These are phyloP conservation scores for Diplocarpon mali DNA, from an alignment of 2,329 filamentous ascomycete species.

Conservation along the genomic window DNA sequence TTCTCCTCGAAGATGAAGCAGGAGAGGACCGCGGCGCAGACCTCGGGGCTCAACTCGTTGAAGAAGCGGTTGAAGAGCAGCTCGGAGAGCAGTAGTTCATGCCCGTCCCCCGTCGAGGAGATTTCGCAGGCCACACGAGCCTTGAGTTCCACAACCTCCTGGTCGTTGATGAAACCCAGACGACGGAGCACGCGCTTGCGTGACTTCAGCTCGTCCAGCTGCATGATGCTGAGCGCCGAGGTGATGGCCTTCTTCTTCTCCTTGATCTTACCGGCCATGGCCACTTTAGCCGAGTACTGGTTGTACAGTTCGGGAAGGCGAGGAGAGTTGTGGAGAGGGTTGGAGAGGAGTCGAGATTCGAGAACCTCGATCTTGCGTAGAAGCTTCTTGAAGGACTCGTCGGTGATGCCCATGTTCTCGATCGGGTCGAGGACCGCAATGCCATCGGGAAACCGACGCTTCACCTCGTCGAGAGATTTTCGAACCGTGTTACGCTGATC, in stretches of 20 bases:
- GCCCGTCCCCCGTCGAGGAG: slow-evolving; percentile 68
- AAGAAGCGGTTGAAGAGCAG: slow-evolving; percentile 96
- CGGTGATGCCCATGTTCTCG: slow-evolving; percentile 89
- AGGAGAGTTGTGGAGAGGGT: slow-evolving; percentile 85
- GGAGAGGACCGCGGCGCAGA: slow-evolving; percentile 75
- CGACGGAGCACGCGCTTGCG: slow-evolving; percentile 91
- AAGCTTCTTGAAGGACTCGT: slow-evolving; percentile 87
- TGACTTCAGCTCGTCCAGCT: slow-evolving; percentile 92
- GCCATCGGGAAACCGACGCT: slow-evolving; percentile 84
- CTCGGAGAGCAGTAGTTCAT: slow-evolving; percentile 87
- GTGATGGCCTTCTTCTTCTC: slow-evolving; percentile 77
- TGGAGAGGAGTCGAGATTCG: slow-evolving; percentile 78
- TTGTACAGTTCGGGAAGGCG: slow-evolving; percentile 76
- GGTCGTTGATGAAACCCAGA: slow-evolving; percentile 89
- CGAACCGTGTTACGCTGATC: slow-evolving; percentile 59
- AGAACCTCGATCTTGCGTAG: slow-evolving; percentile 94
- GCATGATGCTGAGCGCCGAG: slow-evolving; percentile 76
- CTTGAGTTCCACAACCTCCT: slow-evolving; percentile 92
- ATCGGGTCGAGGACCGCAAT: slow-evolving; percentile 83
- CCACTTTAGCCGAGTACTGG: slow-evolving; percentile 73
- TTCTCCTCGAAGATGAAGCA: slow-evolving; percentile 98
- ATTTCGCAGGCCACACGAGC: slow-evolving; percentile 97
- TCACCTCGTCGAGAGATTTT: slow-evolving; percentile 64
- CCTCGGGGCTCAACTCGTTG: slow-evolving; percentile 84
- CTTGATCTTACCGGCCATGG: slow-evolving; percentile 69